phyloP scores from a whole-genome alignment of 768 basidiomycete species.

The Galerina sulciceps region DNA sequence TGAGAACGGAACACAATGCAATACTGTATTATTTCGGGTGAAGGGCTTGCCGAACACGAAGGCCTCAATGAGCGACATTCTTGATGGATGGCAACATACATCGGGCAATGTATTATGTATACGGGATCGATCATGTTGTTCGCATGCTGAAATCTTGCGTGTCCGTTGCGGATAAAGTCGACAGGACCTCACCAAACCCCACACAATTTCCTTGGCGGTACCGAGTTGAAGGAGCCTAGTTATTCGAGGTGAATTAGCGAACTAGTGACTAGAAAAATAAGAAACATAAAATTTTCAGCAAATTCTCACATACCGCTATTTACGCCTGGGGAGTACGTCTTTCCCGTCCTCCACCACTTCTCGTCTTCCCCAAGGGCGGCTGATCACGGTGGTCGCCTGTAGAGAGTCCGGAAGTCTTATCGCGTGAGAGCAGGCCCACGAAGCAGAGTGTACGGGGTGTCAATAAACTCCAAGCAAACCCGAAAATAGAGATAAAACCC shows the following conservation, averaged over 20 bases:
- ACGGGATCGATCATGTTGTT: background rate
- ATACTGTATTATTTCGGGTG: slow-evolving; percentile 8
- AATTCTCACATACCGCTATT: background rate
- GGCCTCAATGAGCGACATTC: background rate
- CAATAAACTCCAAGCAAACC: background rate
- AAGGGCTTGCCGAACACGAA: slow-evolving; percentile 7
- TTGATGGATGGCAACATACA: background rate
- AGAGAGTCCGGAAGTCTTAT: slow-evolving; percentile 14
- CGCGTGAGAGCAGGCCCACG: slow-evolving; percentile 16
- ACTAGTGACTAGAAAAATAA: too few species aligned
- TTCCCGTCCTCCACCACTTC: background rate
- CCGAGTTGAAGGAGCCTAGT: too few species aligned
- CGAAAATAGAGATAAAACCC: background rate
- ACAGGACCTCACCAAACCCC: too few species aligned
- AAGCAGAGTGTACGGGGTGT: background rate
- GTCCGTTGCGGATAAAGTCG: too few species aligned
- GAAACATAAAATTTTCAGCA: background rate
- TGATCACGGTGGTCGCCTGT: slow-evolving; percentile 3
- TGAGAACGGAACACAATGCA: background rate
- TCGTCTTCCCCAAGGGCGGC: background rate
- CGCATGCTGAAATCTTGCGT: background rate
- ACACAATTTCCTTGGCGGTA: too few species aligned
- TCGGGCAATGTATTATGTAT: background rate
- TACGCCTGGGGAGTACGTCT: background rate
- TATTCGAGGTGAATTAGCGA: too few species aligned